Conservation (phyloP, 371 early-diverging fungal species). For the Mortierella sp. region DNA sequence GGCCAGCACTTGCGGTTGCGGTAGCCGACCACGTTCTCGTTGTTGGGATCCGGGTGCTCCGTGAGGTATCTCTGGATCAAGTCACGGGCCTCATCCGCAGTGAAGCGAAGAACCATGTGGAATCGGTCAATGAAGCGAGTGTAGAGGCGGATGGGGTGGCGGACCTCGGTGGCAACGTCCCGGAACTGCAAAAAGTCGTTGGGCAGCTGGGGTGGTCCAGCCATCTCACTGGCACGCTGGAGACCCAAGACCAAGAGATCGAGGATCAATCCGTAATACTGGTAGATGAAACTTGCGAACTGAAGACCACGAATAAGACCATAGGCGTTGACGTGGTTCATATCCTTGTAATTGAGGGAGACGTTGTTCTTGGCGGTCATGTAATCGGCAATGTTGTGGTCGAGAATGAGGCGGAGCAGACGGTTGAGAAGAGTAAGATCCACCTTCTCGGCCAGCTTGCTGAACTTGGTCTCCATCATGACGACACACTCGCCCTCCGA, state of each 20-base stretch:
- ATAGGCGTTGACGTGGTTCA: slow-evolving; percentile 97
- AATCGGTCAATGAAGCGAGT: slow-evolving; percentile 94
- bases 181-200: slow-evolving; percentile 98
- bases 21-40: slow-evolving; percentile 98
- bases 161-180: slow-evolving; percentile 91
- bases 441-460: slow-evolving; percentile 96
- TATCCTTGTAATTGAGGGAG: slow-evolving; percentile 98
- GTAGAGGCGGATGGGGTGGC: slow-evolving; percentile 98
- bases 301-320: slow-evolving; percentile 99
- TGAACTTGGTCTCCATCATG: slow-evolving; percentile 94
- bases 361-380: slow-evolving; percentile 99
- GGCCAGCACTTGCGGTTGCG: slow-evolving; percentile 98
- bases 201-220: slow-evolving; percentile 93
- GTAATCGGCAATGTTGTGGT: slow-evolving; percentile 99
- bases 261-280: slow-evolving; percentile 97
- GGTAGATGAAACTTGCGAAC: slow-evolving; percentile 98
- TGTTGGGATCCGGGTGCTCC: slow-evolving; percentile 99
- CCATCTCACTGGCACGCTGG: slow-evolving; percentile 96
- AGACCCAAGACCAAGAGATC: slow-evolving; percentile 97
- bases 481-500: slow-evolving; percentile 93
- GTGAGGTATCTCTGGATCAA: slow-evolving; percentile 97
- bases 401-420: slow-evolving; percentile 95
- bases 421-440: slow-evolving; percentile 97
- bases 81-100: slow-evolving; percentile 94
- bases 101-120: slow-evolving; percentile 95